Conservation (phyloP, 2,329 filamentous ascomycete species). For the Cercospora canescens region DNA sequence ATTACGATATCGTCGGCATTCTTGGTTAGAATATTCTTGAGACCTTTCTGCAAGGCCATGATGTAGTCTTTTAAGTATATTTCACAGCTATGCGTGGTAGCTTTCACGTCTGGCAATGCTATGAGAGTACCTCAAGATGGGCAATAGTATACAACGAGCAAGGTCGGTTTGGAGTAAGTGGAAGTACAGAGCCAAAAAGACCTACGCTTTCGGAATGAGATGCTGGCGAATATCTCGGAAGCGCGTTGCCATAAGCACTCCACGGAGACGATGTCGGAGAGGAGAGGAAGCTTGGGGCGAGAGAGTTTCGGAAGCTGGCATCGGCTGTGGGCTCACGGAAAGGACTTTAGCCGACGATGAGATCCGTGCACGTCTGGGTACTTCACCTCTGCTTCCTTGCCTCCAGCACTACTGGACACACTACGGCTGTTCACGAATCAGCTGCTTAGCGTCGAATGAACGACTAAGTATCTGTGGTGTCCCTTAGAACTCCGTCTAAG, state of each 20-base stretch:
- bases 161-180: background rate
- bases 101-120: background rate
- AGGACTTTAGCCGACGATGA: background rate
- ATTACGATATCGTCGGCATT: conserved; percentile 81
- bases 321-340: background rate
- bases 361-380: background rate
- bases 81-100: background rate
- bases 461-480: background rate
- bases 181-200: background rate
- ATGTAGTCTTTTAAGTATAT: background rate
- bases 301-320: background rate
- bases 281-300: background rate
- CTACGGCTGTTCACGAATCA: background rate
- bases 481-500: background rate
- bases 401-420: background rate
- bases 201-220: background rate
- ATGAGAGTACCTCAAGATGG: background rate
- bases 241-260: background rate
- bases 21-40: conserved; percentile 76
- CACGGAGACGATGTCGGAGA: background rate
- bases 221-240: background rate
- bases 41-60: conserved; percentile 51
- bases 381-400: background rate
- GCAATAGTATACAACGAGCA: background rate
- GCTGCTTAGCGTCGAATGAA: background rate